Evolutionary conservation across 2,329 filamentous ascomycete species (phyloP).

Genomic region (Aspergillus thermomutatus): DNA sequence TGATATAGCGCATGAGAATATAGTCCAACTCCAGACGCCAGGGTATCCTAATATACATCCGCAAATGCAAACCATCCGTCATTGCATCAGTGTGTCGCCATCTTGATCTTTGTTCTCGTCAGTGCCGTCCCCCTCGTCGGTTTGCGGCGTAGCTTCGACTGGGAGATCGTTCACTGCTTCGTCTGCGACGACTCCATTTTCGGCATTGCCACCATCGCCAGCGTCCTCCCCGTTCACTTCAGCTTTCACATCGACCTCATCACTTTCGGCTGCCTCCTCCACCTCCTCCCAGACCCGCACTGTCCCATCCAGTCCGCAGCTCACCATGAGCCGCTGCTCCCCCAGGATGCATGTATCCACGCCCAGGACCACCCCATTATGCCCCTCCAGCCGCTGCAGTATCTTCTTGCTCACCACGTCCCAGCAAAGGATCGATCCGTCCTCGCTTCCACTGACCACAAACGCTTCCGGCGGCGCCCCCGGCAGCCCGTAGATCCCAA

Average conservation of each 20-base stretch:
- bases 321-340: constrained; percentile 52
- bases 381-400: constrained; percentile 62
- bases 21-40: neutral
- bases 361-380: constrained; percentile 57
- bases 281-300: constrained; percentile 60
- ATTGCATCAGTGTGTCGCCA: neutral
- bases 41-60: neutral
- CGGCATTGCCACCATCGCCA: neutral
- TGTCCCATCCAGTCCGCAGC: constrained; percentile 60
- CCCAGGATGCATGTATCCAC: constrained; percentile 58
- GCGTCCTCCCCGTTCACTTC: neutral
- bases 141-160: neutral
- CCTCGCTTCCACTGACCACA: constrained; percentile 80
- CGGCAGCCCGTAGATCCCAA: constrained; percentile 61
- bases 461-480: constrained; percentile 52
- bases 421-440: constrained; percentile 83
- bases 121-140: neutral
- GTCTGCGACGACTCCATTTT: neutral
- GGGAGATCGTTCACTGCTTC: neutral
- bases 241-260: neutral
- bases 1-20: neutral
- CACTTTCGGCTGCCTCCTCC: neutral
- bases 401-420: constrained; percentile 83
- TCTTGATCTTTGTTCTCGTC: neutral
- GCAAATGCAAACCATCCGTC: neutral